Evolutionary conservation across 768 basidiomycete genomes (phyloP).

Genomic region (Suillus spraguei): DNA sequence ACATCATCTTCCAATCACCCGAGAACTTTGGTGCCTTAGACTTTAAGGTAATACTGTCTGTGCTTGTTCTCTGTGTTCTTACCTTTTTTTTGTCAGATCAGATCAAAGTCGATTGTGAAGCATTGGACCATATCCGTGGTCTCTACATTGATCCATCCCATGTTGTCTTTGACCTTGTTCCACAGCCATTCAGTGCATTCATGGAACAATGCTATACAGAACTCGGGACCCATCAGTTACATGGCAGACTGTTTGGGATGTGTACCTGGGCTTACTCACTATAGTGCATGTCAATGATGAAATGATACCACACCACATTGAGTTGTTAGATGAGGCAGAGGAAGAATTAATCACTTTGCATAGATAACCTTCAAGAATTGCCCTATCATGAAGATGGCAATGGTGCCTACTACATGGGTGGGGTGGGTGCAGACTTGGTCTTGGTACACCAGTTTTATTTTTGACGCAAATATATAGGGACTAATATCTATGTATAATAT

Average conservation of each 20-base stretch:
- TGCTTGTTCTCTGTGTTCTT: not conserved
- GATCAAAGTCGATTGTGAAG: not conserved
- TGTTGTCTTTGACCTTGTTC: no score
- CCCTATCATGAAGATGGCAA: not conserved
- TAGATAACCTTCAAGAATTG: not conserved
- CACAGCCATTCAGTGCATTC: slow-evolving; percentile 27
- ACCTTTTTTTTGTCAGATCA: not conserved
- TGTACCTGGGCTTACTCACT: no score
- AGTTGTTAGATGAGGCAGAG: not conserved
- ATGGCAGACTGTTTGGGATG: not conserved
- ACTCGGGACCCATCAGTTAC: slow-evolving; percentile 31
- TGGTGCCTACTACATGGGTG: not conserved
- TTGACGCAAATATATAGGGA: not conserved
- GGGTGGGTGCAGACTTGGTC: not conserved
- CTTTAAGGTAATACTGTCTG: not conserved
- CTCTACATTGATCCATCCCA: not conserved
- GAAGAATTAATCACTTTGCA: not conserved
- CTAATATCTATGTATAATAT: no score
- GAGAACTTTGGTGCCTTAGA: not conserved
- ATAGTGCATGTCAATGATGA: not conserved
- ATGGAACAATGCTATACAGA: slow-evolving; percentile 20
- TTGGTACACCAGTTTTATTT: not conserved
- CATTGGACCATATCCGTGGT: not conserved
- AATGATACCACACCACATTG: not conserved
- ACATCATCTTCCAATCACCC: not conserved